phyloP scores from a whole-genome alignment of 2,329 filamentous ascomycete genomes.

The Knoxdaviesia capensis region DNA sequence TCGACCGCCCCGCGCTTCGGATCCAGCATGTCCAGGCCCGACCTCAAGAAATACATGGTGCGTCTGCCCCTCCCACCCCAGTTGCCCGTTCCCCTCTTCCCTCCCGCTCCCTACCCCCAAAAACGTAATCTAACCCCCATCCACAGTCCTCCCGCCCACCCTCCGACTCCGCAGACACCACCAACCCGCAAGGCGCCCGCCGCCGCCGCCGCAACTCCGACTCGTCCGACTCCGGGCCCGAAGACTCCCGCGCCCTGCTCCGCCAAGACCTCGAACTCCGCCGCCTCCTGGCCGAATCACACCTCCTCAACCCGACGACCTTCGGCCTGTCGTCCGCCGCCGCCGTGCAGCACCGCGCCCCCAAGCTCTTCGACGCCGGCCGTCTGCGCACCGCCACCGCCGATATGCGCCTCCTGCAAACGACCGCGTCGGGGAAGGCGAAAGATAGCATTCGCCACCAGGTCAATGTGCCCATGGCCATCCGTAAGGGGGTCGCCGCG shows the following conservation, averaged over 20 bases:
- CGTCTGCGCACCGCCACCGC: constrained; percentile 62
- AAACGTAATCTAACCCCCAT: constrained; percentile 3
- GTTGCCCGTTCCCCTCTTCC: background rate
- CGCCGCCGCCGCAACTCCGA: constrained; percentile 10
- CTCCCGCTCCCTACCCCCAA: constrained; percentile 1
- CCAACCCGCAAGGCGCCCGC: constrained; percentile 6
- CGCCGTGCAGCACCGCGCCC: constrained; percentile 10
- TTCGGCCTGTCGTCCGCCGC: constrained; percentile 23
- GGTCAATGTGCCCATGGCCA: constrained; percentile 72
- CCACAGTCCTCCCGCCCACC: constrained; percentile 28
- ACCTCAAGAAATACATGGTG: constrained; percentile 64
- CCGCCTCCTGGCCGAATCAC: constrained; percentile 75
- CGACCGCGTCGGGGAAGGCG: constrained; percentile 38
- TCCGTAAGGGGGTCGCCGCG: constrained; percentile 64
- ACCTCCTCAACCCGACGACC: constrained; percentile 44
- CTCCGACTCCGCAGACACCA: constrained; percentile 11
- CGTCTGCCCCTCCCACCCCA: constrained; percentile 1
- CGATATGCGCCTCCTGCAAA: constrained; percentile 54
- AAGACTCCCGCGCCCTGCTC: constrained; percentile 48
- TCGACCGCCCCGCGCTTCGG: constrained; percentile 18
- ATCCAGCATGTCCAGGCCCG: constrained; percentile 38
- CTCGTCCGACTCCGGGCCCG: constrained; percentile 18
- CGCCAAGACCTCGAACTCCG: constrained; percentile 88
- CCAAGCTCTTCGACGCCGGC: constrained; percentile 32
- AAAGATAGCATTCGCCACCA: constrained; percentile 62